A percentile compares a stretch with the other conserved stretches of the same genome.
Evolutionary conservation across 108 stramenopile species (phyloP).

Genomic region (Hondaea fermentalgiana): DNA sequence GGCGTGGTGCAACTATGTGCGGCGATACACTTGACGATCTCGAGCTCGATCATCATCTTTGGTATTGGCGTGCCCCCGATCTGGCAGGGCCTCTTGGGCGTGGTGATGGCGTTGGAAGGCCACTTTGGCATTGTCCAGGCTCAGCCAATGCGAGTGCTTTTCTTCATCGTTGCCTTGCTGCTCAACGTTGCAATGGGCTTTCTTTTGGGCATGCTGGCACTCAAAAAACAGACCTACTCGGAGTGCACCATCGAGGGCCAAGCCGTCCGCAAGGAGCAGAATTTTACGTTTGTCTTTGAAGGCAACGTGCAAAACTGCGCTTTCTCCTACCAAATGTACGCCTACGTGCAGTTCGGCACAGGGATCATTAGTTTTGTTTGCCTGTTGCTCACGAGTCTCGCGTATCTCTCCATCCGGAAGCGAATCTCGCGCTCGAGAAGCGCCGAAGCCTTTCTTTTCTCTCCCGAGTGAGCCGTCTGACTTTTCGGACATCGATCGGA

Average conservation of each 20-base stretch:
- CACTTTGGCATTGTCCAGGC: background rate
- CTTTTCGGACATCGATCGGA: too few relatives aligned
- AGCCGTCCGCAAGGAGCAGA: background rate
- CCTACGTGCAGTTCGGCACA: background rate
- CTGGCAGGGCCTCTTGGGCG: slow-evolving; percentile 10
- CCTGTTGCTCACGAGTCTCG: background rate
- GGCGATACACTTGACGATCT: background rate
- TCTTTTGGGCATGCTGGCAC: background rate
- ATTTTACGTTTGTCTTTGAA: background rate
- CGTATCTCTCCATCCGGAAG: background rate
- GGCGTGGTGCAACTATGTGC: background rate
- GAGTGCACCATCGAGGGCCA: background rate
- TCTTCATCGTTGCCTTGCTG: background rate
- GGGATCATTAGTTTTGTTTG: background rate
- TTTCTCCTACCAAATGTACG: slow-evolving; percentile 6
- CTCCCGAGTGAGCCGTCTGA: background rate
- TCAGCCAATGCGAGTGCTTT: background rate
- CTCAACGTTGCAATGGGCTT: background rate
- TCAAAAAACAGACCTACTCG: background rate
- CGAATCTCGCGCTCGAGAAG: background rate
- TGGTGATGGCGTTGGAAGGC: background rate
- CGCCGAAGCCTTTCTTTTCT: background rate
- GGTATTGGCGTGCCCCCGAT: background rate
- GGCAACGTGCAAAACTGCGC: background rate
- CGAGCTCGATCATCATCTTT: slow-evolving; percentile 9